Base-by-base conservation (phyloP, 257 asterid species). In the Echites panduratus region DNA sequence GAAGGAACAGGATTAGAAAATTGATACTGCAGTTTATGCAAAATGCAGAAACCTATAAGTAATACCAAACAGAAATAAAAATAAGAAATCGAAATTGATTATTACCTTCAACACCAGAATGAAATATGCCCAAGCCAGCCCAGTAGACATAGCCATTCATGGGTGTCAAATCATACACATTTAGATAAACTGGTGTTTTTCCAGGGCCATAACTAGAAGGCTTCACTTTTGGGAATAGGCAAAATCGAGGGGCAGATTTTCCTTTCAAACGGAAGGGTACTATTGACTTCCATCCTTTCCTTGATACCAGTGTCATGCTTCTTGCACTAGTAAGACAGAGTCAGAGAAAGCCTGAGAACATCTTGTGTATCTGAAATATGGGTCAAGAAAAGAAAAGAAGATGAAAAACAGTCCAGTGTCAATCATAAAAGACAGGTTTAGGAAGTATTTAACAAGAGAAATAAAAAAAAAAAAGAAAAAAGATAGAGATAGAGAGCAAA, bases 61-160 rank as follows among this genome's bases (percentile, higher is more conserved):
- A 58, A 40, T 47, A 41, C 53, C 16, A 9, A 70, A 73, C 63
- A 40, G 47, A 65, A 73, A 53, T 19, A n/a, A 71, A 70, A 3
- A 59, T 6, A 58, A 47, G 48, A 72, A 48, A 20, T 20, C 24
- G 54, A 13, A 58, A 29, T 16, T 32, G 38, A 32, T 32, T 32
- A 29, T 73, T 85, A 91, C 97, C 97, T 85, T 91, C 97, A 20
- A 91, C 94, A n/a, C 97, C 98, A 5, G 98, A 93, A 72, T 93
- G 98, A 76, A 91, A 93, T 81, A 93, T 91, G 13, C 98, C 98
- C 26, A 93, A 81, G 82, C 97, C 98, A 68, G 96, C 97, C 98
- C 98, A 93, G 68, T 91, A 91, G 77, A 91, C 88, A 70, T 93
- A 93, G 64, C 96, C 96, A 72, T 91, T 93, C 76, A 86, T 79